phyloP scores from a whole-genome alignment of 148 eudicot genomes.

The Silene uniflora region DNA sequence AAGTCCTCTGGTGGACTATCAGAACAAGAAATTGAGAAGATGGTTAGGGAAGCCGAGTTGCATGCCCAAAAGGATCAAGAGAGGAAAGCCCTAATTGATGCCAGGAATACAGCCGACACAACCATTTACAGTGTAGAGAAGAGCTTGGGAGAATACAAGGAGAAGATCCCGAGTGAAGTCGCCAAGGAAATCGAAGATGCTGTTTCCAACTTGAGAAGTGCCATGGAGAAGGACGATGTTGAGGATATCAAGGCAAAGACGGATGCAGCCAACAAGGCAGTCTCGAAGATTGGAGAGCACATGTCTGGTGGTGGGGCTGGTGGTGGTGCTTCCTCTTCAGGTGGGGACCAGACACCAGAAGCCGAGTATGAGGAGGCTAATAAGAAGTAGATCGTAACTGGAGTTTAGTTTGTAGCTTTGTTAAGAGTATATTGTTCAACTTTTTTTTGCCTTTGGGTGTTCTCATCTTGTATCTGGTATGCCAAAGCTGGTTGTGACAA shows the following conservation, averaged over 20 bases:
- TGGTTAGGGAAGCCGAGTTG: constrained; percentile 87
- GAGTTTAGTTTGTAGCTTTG: constrained; percentile 16
- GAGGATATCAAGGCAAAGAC: constrained; percentile 81
- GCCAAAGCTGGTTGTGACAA: neutral
- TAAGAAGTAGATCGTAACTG: constrained; percentile 44
- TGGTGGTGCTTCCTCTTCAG: constrained; percentile 37
- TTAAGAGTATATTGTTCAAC: neutral
- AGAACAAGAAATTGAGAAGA: constrained; percentile 75
- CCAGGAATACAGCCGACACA: constrained; percentile 77
- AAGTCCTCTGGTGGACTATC: constrained; percentile 88
- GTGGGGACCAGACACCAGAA: constrained; percentile 77
- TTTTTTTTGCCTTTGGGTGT: neutral
- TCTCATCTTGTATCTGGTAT: neutral
- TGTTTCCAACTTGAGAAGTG: constrained; percentile 62
- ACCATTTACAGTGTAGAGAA: constrained; percentile 83
- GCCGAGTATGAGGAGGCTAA: constrained; percentile 88
- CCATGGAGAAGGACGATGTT: constrained; percentile 52
- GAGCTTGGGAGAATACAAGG: constrained; percentile 72
- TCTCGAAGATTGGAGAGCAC: constrained; percentile 96
- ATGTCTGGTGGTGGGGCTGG: constrained; percentile 50
- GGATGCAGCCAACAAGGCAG: constrained; percentile 81
- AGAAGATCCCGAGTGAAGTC: constrained; percentile 73
- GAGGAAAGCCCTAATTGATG: constrained; percentile 69
- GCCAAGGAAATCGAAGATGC: constrained; percentile 73
- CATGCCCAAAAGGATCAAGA: constrained; percentile 94